Evolutionary conservation across 768 basidiomycete species (phyloP), one percentile per base, ranked within the genome.

Genomic region (Hericium alpestre): DNA sequence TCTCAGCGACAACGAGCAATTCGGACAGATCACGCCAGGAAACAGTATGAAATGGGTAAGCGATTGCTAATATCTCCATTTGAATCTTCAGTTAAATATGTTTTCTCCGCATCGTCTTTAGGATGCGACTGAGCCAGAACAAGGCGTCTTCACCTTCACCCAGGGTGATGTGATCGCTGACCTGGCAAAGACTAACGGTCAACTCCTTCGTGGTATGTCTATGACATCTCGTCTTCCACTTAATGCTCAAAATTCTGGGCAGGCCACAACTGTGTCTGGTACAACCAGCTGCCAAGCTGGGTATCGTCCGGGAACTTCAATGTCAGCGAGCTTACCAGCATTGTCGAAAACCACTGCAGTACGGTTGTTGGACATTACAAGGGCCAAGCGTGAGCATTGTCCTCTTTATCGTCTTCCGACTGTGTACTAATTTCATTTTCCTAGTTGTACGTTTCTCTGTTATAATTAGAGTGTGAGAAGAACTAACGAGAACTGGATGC

Each of bases 111-210:
- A 13, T 38, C 38, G 8, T 10, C n/a, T 40, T 3, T 55, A 80
- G 79, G 78, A 79, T 58, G 75, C 77, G 0, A 81, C 78, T 13
- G 80, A 82, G 58, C 79, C 78, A 2, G 64, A 66, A 3, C 76
- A 70, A 20, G 77, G 76, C 20, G 65, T 63, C 1, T 82, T 79
- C 65, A 78, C 74, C 0, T 81, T 78, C 61, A 63, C 70, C 1
- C 64, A 61, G 13, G 80, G 76, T 9, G 79, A 82, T 63, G 65
- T 59, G 7, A 69, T 82, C 48, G 75, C 74, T 2, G 65, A 69
- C 25, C 67, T 78, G 38, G 79, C 79, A 2, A 67, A 76, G 60
- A 63, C 64, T 15, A 77, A 78, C 56, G 74, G 75, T 1, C 76
- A 79, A 58, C 65, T 80, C 12, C 61, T 82, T 25, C 69, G 80